These are phyloP conservation scores for Sugiyamaella smithiae DNA, from an alignment of 805 yeast species.

Conservation along the genomic window DNA sequence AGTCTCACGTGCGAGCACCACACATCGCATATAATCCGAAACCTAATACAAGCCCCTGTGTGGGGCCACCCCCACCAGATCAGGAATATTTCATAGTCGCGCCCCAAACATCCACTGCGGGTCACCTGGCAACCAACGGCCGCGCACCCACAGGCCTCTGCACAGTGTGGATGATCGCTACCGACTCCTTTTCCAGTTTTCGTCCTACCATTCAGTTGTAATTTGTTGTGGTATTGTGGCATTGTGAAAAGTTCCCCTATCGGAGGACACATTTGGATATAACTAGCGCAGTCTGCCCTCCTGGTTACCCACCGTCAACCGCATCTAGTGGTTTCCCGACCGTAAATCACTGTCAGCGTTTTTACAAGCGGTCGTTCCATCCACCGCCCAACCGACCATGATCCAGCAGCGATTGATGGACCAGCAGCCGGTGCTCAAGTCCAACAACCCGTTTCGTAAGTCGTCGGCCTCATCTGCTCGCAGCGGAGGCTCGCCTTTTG, in stretches of 20 bases:
- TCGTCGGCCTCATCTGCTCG: slow-evolving; percentile 14
- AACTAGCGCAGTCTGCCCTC: neutral
- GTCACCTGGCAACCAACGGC: slow-evolving; percentile 5
- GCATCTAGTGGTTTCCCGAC: neutral
- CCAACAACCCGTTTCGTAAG: slow-evolving; percentile 27
- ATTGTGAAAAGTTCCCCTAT: neutral
- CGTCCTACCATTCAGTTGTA: neutral
- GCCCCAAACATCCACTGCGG: neutral
- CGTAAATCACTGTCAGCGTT: too few species aligned
- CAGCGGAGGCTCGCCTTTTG: slow-evolving; percentile 26
- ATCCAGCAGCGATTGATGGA: slow-evolving; percentile 8
- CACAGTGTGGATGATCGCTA: neutral
- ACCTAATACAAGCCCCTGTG: neutral
- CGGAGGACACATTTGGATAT: neutral
- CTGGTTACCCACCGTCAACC: too few species aligned
- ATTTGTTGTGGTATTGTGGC: neutral
- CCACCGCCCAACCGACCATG: slow-evolving; percentile 1
- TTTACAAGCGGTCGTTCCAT: too few species aligned
- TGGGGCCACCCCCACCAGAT: slow-evolving; percentile 4
- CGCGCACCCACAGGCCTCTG: neutral
- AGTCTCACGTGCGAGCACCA: too few species aligned
- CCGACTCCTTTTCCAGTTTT: neutral
- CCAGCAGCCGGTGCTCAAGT: slow-evolving; percentile 15
- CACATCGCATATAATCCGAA: too few species aligned
- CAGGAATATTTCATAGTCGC: slow-evolving; percentile 5